Percentiles rank a stretch among this genome's conserved stretches.
These are phyloP conservation scores for Sphagnurus paluster DNA, from an alignment of 1,284 basidiomycete species.

Conservation along the genomic window DNA sequence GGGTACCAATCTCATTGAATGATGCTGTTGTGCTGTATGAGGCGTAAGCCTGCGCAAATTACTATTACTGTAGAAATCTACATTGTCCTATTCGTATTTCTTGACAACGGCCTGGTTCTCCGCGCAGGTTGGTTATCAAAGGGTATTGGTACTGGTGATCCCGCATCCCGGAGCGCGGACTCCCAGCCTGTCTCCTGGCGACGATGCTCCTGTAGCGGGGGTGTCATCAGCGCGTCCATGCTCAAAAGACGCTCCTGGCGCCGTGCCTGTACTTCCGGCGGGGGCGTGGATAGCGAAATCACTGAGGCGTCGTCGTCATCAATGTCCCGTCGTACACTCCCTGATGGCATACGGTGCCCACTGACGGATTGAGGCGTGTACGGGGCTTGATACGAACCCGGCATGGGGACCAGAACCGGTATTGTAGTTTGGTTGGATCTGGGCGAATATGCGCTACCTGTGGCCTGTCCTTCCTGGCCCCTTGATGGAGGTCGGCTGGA, in stretches of 20 bases:
- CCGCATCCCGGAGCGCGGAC: constrained; percentile 6
- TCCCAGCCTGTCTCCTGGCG: constrained; percentile 10
- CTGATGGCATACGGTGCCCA: constrained; percentile 13
- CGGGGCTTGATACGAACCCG: constrained; percentile 14
- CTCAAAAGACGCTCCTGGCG: background rate
- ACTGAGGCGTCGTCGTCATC: constrained; percentile 32
- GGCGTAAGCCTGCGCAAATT: no score
- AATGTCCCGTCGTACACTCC: constrained; percentile 13
- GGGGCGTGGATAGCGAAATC: constrained; percentile 32
- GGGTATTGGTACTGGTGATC: constrained; percentile 9
- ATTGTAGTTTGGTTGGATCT: constrained; percentile 7
- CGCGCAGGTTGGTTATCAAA: constrained; percentile 2
- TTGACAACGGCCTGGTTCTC: background rate
- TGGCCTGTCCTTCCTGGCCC: no score
- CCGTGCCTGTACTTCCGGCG: constrained; percentile 4
- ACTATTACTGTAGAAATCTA: no score
- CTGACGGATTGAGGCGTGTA: constrained; percentile 4
- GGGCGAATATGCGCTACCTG: constrained; percentile 11
- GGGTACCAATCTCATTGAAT: no score
- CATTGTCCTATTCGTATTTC: constrained; percentile 3
- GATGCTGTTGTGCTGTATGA: no score
- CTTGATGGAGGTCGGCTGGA: constrained; percentile 11
- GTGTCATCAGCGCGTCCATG: constrained; percentile 3
- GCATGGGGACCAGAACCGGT: constrained; percentile 14
- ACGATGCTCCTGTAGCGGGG: background rate